A percentile compares a stretch with the other conserved stretches of the same genome.
Conservation (phyloP, 2,329 filamentous ascomycete species). For the Phialophora chinensis region DNA sequence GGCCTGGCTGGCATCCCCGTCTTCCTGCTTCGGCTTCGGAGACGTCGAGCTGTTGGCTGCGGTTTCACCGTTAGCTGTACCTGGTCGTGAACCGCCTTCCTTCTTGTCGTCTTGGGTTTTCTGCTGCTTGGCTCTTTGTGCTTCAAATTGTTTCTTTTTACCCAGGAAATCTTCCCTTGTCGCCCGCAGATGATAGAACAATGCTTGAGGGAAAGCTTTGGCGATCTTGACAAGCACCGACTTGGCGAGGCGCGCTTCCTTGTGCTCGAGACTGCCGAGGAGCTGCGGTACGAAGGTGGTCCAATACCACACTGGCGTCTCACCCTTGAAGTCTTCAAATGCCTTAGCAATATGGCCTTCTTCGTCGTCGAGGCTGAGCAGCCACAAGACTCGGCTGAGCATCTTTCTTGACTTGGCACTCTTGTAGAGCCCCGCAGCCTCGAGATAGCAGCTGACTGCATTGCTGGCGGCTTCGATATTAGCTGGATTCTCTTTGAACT, state of each 20-base stretch:
- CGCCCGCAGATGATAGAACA: constrained; percentile 94
- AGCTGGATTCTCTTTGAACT: constrained; percentile 87
- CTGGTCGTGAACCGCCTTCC: constrained; percentile 45
- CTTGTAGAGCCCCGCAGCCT: constrained; percentile 95
- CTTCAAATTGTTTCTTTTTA: constrained; percentile 72
- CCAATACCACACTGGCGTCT: constrained; percentile 99
- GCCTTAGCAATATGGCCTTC: constrained; percentile 82
- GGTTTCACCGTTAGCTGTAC: constrained; percentile 53
- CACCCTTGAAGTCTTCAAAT: constrained; percentile 96
- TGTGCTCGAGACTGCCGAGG: constrained; percentile 86
- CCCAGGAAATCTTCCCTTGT: constrained; percentile 91
- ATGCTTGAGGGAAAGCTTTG: constrained; percentile 90
- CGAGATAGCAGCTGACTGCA: constrained; percentile 92
- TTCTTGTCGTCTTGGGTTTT: constrained; percentile 31
- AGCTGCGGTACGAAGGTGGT: constrained; percentile 98
- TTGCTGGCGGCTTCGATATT: constrained; percentile 86
- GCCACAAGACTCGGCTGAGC: constrained; percentile 90
- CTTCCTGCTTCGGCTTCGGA: constrained; percentile 61
- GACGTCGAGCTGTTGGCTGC: constrained; percentile 42
- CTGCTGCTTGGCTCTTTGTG: constrained; percentile 32
- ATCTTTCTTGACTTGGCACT: constrained; percentile 95
- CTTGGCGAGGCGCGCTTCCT: constrained; percentile 86
- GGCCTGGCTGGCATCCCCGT: constrained; percentile 55
- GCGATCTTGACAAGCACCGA: constrained; percentile 90
- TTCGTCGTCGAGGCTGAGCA: constrained; percentile 89